Evolutionary conservation across 2,329 filamentous ascomycete genomes (phyloP).

Genomic region (Colletotrichum siamense): DNA sequence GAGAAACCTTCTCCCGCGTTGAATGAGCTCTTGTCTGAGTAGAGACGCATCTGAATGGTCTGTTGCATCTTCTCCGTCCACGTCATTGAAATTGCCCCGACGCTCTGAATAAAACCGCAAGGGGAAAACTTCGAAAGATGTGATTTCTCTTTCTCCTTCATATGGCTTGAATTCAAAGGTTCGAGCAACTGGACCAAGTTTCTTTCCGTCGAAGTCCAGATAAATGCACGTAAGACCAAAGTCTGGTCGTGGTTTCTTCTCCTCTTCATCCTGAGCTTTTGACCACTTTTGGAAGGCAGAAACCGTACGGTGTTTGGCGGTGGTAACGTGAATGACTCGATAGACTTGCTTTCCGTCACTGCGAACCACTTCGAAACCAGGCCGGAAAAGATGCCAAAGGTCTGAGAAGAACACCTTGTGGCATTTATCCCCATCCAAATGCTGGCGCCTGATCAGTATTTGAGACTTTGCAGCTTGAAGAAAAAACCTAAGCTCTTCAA

Average conservation of each 20-base stretch:
- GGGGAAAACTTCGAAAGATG: neutral
- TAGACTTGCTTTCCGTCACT: neutral
- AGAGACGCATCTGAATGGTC: too few relatives aligned
- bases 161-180: neutral
- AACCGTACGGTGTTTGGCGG: neutral
- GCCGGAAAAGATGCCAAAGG: neutral
- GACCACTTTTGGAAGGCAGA: neutral
- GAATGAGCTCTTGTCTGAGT: neutral
- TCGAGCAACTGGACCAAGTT: neutral
- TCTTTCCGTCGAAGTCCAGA: neutral
- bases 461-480: rapidly evolving
- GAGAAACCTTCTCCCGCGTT: neutral
- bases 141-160: neutral
- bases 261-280: neutral
- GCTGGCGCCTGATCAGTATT: neutral
- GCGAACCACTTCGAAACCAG: neutral
- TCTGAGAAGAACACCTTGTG: neutral
- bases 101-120: neutral
- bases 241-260: neutral
- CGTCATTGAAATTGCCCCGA: rapidly evolving
- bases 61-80: too few relatives aligned
- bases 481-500: neutral
- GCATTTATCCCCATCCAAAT: neutral
- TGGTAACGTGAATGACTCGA: neutral
- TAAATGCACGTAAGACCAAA: neutral